Evolutionary conservation across 495 filamentous ascomycete species (phyloP).

Genomic region (Cudoniella acicularis): DNA sequence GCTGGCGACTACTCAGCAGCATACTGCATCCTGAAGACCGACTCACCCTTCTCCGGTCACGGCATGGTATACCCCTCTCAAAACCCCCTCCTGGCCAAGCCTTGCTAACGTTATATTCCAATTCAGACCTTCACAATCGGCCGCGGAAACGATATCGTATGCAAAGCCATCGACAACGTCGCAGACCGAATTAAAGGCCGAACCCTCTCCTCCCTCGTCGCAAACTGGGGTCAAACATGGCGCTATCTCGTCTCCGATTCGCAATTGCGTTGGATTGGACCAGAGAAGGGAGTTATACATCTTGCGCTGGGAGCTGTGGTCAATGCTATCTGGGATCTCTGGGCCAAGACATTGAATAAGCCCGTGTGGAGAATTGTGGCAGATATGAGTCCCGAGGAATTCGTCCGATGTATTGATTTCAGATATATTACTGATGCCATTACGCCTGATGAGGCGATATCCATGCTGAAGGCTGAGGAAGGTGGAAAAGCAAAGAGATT

Average conservation of each 20-base stretch:
- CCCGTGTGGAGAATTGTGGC: slow-evolving; percentile 88
- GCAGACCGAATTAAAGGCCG: slow-evolving; percentile 67
- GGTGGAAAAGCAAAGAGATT: slow-evolving; percentile 63
- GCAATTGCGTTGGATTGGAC: slow-evolving; percentile 91
- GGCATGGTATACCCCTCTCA: slow-evolving; percentile 64
- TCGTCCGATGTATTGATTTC: slow-evolving; percentile 87
- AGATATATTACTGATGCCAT: slow-evolving; percentile 92
- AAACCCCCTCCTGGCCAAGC: slow-evolving; percentile 1
- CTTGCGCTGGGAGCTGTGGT: slow-evolving; percentile 86
- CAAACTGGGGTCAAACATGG: slow-evolving; percentile 87
- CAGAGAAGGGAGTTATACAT: slow-evolving; percentile 93
- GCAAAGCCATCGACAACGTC: slow-evolving; percentile 73
- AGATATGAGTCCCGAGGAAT: slow-evolving; percentile 83
- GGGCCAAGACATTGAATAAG: slow-evolving; percentile 81
- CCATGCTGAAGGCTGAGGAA: slow-evolving; percentile 60
- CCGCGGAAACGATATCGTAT: slow-evolving; percentile 92
- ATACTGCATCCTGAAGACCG: slow-evolving; percentile 87
- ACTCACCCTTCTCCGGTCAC: slow-evolving; percentile 69
- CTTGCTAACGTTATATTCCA: not conserved
- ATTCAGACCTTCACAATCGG: slow-evolving; percentile 90
- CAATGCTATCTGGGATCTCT: slow-evolving; percentile 93
- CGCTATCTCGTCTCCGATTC: slow-evolving; percentile 85
- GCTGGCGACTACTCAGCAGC: slow-evolving; percentile 90
- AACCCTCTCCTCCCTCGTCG: slow-evolving; percentile 69
- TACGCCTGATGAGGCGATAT: slow-evolving; percentile 77